A percentile compares a stretch with the other conserved stretches of the same genome.
Conservation (phyloP, 495 filamentous ascomycete species). For the Zalerion maritima region DNA sequence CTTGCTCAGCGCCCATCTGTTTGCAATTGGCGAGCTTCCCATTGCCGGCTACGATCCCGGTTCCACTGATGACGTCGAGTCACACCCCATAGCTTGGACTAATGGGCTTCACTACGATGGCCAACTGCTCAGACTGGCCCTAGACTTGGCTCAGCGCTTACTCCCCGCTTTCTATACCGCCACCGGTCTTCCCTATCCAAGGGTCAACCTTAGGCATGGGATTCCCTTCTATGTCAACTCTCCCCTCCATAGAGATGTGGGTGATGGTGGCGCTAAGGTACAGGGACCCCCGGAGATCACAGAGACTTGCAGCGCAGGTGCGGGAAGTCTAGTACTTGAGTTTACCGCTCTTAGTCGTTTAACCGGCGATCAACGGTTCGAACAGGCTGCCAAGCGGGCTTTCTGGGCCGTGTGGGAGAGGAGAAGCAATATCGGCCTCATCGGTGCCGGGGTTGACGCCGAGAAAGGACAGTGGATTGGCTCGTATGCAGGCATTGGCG, state of each 20-base stretch:
- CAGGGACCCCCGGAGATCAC: conserved; percentile 55
- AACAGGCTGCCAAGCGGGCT: conserved; percentile 75
- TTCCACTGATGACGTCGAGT: conserved; percentile 17
- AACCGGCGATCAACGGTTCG: conserved; percentile 73
- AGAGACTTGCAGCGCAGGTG: conserved; percentile 91
- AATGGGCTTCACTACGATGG: conserved; percentile 77
- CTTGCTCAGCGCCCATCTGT: conserved; percentile 81
- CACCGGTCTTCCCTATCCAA: conserved; percentile 85
- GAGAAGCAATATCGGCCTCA: conserved; percentile 70
- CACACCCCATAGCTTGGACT: conserved; percentile 50
- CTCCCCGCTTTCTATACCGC: conserved; percentile 79
- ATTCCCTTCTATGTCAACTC: conserved; percentile 83
- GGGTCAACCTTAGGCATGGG: conserved; percentile 84
- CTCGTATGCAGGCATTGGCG: conserved; percentile 79
- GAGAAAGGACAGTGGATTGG: conserved; percentile 85
- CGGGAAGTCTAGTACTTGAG: conserved; percentile 84
- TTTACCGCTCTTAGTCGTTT: conserved; percentile 82
- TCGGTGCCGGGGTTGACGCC: conserved; percentile 84
- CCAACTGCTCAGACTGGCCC: conserved; percentile 71
- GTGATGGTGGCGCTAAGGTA: conserved; percentile 12
- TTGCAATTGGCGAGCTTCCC: conserved; percentile 76
- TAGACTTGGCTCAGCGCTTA: conserved; percentile 68
- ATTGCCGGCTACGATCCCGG: conserved; percentile 58
- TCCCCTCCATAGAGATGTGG: conserved; percentile 40
- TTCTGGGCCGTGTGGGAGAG: conserved; percentile 92